Evolutionary conservation across 768 basidiomycete genomes (phyloP).

Genomic region (Trametes cinnabarina): DNA sequence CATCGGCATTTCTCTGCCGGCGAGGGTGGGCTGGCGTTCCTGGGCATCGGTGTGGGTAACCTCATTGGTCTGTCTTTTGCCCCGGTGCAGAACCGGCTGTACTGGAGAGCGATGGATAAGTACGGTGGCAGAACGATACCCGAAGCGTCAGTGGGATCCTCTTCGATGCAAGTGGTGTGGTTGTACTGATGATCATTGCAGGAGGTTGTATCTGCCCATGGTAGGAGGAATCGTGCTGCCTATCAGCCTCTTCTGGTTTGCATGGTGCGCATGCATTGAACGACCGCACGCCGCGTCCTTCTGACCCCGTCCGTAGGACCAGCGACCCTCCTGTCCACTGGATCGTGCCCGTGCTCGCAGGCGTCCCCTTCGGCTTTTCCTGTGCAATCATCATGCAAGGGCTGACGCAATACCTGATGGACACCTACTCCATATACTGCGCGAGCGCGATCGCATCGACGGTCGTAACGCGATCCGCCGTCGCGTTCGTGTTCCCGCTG

Average conservation of each 20-base stretch:
- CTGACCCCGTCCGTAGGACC: constrained; percentile 40
- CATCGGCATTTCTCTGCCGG: constrained; percentile 53
- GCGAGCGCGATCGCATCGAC: constrained; percentile 70
- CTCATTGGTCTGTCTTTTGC: constrained; percentile 48
- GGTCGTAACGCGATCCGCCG: constrained; percentile 60
- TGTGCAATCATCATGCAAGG: constrained; percentile 64
- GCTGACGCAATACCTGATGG: constrained; percentile 70
- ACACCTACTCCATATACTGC: constrained; percentile 62
- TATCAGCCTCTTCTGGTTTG: constrained; percentile 65
- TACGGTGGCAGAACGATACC: constrained; percentile 54
- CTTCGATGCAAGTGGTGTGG: no score
- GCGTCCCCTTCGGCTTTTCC: constrained; percentile 63
- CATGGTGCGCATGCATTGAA: constrained; percentile 44
- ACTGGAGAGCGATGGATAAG: constrained; percentile 47
- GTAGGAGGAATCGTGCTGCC: constrained; percentile 52
- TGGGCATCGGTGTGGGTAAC: constrained; percentile 62
- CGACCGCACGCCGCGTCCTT: constrained; percentile 12
- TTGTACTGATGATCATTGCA: constrained; percentile 27
- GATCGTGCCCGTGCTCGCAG: constrained; percentile 66
- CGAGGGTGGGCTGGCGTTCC: constrained; percentile 58
- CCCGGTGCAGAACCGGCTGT: constrained; percentile 53
- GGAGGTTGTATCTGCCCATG: constrained; percentile 59
- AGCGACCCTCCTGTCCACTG: constrained; percentile 52
- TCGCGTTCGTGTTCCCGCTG: constrained; percentile 63
- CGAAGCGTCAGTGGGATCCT: constrained; percentile 57